Evolutionary conservation across 176 grass and related monocot genomes (phyloP), one percentile per base, ranked within the genome.

Genomic region (Phoenix dactylifera): DNA sequence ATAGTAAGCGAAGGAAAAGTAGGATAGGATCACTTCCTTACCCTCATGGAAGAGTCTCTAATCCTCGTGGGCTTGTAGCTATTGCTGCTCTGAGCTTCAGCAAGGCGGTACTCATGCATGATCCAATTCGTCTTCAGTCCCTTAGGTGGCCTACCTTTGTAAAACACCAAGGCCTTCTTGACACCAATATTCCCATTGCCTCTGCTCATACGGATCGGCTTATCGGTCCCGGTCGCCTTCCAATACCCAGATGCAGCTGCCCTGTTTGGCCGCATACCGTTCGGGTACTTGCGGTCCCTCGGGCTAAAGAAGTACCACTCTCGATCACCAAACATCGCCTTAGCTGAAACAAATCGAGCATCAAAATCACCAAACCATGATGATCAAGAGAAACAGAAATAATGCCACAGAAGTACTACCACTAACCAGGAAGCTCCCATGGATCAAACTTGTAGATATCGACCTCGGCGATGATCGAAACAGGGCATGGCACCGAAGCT

Each of bases 391-490:
- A 44, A 44, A 12, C 0, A 44, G 1, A 44, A 14, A 3, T 2
- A 14, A 44, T 12, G 35, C 10, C 12, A 44, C 35, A 44, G 35
- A 3, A 44, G 24, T 1, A 26, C 25, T 16, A 5, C 15, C 15
- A 16, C 20, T 1, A 19, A 59, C 57, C 57, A 26, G 57, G 57
- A 26, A 59, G 57, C 4, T 59, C 57, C 57, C 57, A 59, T 18
- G 57, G 57, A 29, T 59, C 57, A 16, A 59, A 59, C 26, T 59
- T 59, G 57, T 59, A 59, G 57, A 59, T 59, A 22, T 59, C 57
- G 57, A 59, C 57, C 57, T 59, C 57, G 4, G 57, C 57, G 23
- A 59, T 59, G 57, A 59, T 59, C 24, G 57, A 59, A n/a, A 30
- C 57, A 15, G 57, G 57, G 57, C 26, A 59, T 15, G 57, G 57